Base-by-base conservation (phyloP, 352 stramenopile species). In the Phytopythium vexans region DNA sequence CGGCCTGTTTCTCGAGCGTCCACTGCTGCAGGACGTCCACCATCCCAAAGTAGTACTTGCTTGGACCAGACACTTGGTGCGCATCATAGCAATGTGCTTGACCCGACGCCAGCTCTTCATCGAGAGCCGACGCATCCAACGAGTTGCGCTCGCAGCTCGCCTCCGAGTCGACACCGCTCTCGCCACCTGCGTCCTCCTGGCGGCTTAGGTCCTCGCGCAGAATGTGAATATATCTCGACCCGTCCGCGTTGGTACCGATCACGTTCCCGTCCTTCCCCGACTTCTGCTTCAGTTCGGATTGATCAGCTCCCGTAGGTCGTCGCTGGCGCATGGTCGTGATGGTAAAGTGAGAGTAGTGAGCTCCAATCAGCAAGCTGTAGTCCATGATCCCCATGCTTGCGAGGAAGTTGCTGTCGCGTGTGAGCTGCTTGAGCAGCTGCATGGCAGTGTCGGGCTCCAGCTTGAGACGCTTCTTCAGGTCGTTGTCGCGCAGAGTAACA, bases 1-100 rank as follows among this genome's bases (percentile, higher is more conserved):
- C 89, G 4, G 69, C 49, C 39, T 87, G 77, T 54, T 97, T 97
- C 0, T 57, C 37, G 0, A 92, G 52, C 6, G 84, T 96, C 86
- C 86, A 97, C 54, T 86, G 70, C 67, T 97, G 89, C 41, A 97
- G 61, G 10, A 97, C 88, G 52, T 97, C 89, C 2, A 97, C 92
- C 4, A 97, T 63, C 0, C 89, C 89, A 46, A 97, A 83, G 77
- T 95, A 96, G 52, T 96, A 97, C 50, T 77, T 78, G 54, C 85
- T 92, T 14, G 88, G 86, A 0, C 86, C 87, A 1, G 85, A 91
- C 3, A 95, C 82, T 48, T 89, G 81, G 54, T 92, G 74, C 41
- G 82, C 85, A 35, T 75, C 60, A 43, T 90, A 91, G 15, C 75
- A 68, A 51, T 90, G 53, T 43, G 59, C 57, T 34, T 78, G 31